Evolutionary conservation across 805 yeast species (phyloP), one percentile per base, ranked within the genome.

Genomic region (Wickerhamia fluorescens): DNA sequence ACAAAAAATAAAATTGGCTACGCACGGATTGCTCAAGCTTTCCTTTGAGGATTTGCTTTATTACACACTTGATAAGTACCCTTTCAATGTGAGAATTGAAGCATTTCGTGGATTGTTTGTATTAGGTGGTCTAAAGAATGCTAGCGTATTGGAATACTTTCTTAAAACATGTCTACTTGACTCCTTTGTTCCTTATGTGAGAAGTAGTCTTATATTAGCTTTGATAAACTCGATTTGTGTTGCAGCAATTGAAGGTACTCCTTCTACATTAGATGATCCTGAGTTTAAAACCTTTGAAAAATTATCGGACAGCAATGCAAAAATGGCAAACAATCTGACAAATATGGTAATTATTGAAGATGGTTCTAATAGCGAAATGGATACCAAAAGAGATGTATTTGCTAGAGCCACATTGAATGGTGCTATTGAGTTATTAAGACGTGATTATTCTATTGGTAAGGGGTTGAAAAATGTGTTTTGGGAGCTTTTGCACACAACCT

Each of bases 111-210:
- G 86, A 0, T 45, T 92, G 17, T 58, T 92, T 29, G 42, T 69
- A 4, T 56, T 84, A 26, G 96, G 96, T 13, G 96, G 92, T 1
- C 52, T 88, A 38, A 78, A 76, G 35, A 83, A 84, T 42, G 51
- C 61, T 9, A 59, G 63, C 17, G 61, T 87, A 3, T 47, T 87
- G 37, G 58, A 66, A 12, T 83, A 83, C 42, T 73, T 77, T 35
- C 74, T 84, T 40, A 62, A 72, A 16, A 53, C 73, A 0, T 49
- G 76, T 28, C 61, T 75, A 16, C 57, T 78, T 20, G 88, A 80
- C 22, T 57, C 63, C 2, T 27, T 44, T 2, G 71, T 81, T 1
- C 55, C 67, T 2, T 64, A 62, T 28, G 54, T 86, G 22, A 68
- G 75, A 27, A 56, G 60, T 14, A 63, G 68, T 8, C 44, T 85